Base-by-base conservation (phyloP, 176 grass and related monocot genomes). In the Cymbopogon citratus region DNA sequence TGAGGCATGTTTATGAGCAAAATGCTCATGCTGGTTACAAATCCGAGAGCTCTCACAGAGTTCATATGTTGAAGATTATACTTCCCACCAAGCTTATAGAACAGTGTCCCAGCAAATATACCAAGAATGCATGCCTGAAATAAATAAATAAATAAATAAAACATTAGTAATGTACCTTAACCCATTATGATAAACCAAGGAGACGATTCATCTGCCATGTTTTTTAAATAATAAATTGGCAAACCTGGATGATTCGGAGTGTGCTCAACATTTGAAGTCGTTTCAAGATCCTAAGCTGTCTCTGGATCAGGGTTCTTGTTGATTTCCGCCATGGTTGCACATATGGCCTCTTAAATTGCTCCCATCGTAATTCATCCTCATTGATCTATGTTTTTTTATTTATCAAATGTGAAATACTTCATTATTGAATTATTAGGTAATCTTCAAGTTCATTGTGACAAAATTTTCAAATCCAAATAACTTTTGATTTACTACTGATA, bases 1-100 rank as follows among this genome's bases (percentile, higher is more conserved):
- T 84, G 82, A 56, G 73, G 62, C 63, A 77, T 84, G 8, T 77
- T 84, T 77, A 84, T 84, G 31, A 84, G 71, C 60, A 84, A 56
- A 67, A 77, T 84, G 73, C 82, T 76, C 82, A 84, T 77, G 43
- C 45, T 84, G 12, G 61, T 68, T 76, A 84, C 82, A 69, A 84
- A 84, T 27, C 82, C 73, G 21, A 84, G 82, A 23, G 82, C 82
- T 68, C 82, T 75, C 43, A 84, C 73, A 38, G 82, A 84, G 73
- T 76, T 84, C 73, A 84, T 84, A 21, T 84, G 45, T 75, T 69
- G 82, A 66, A 67, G 82, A 28, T 39, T 76, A 41, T 84, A 84
- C 23, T 40, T 31, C 31, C 81, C 82, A 29, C 62, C 72, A 75
- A 84, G 46, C 46, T 77, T 84, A 25, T 84, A 84, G 48, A 84